Percentiles rank a stretch among this genome's conserved stretches.
phyloP scores from a whole-genome alignment of 2,329 filamentous ascomycete species.

The Xylariaceae sp. region DNA sequence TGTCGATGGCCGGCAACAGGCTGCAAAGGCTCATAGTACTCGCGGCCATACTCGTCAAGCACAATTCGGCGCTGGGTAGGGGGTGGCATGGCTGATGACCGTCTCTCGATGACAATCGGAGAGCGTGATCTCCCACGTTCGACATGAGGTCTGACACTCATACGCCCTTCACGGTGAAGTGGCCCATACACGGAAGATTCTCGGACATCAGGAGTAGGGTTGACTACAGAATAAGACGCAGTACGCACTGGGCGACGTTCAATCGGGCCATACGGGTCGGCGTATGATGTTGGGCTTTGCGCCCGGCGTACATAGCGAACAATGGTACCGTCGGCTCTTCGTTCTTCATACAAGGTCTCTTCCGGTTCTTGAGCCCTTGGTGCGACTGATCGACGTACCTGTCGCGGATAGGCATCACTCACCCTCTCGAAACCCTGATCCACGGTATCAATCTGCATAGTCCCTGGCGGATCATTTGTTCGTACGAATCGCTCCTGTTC shows the following conservation, averaged over 20 bases:
- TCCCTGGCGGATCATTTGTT: constrained; percentile 2
- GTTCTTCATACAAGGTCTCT: constrained; percentile 30
- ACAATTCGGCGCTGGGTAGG: constrained; percentile 65
- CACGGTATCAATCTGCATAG: constrained; percentile 22
- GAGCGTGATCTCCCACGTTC: constrained; percentile 50
- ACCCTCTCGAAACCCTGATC: constrained; percentile 34
- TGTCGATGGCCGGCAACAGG: constrained; percentile 41
- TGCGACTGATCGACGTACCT: constrained; percentile 30
- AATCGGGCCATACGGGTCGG: constrained; percentile 37
- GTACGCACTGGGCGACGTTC: constrained; percentile 40
- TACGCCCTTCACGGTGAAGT: constrained; percentile 43
- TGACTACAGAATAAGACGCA: constrained; percentile 41
- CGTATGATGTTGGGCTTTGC: constrained; percentile 37
- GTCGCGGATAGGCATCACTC: constrained; percentile 29
- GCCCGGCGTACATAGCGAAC: constrained; percentile 38
- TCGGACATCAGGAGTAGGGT: constrained; percentile 36
- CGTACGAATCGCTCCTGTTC: constrained; percentile 32
- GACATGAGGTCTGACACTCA: constrained; percentile 47
- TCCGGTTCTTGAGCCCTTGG: constrained; percentile 27
- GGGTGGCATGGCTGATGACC: constrained; percentile 49
- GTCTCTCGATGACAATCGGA: constrained; percentile 42
- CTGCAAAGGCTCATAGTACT: constrained; percentile 63
- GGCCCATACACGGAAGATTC: constrained; percentile 37
- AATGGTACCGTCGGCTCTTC: constrained; percentile 29
- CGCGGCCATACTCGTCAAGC: constrained; percentile 78